phyloP scores from a whole-genome alignment of 352 stramenopile genomes.

The Aphanomyces stellatus region DNA sequence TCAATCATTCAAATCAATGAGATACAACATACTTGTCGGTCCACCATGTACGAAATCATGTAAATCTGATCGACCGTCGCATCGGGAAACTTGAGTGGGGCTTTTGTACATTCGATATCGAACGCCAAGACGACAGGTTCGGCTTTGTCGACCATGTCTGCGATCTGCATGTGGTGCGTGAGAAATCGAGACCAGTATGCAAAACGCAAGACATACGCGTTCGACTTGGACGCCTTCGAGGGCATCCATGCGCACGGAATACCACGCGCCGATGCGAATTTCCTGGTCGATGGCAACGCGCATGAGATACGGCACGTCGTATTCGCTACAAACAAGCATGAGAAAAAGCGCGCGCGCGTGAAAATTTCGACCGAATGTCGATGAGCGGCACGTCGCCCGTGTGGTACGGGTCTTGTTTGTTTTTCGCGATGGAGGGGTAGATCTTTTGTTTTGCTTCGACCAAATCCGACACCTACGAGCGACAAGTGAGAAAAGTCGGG shows the following conservation, averaged over 20 bases:
- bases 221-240: background rate
- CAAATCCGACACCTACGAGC: slow-evolving; percentile 36
- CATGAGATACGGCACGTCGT: slow-evolving; percentile 98
- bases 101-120: slow-evolving; percentile 99
- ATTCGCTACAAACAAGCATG: slow-evolving; percentile 53
- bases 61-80: slow-evolving; percentile 91
- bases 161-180: slow-evolving; percentile 6
- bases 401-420: slow-evolving; percentile 59
- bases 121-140: slow-evolving; percentile 96
- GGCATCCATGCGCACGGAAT: slow-evolving; percentile 83
- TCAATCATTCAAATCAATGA: background rate
- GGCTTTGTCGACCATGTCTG: slow-evolving; percentile 89
- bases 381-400: background rate
- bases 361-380: slow-evolving; percentile 9
- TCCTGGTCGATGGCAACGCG: slow-evolving; percentile 94
- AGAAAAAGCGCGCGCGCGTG: background rate
- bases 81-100: slow-evolving; percentile 98
- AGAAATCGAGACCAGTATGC: background rate
- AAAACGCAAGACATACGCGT: background rate
- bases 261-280: slow-evolving; percentile 96
- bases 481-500: background rate
- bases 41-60: slow-evolving; percentile 99
- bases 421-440: slow-evolving; percentile 47
- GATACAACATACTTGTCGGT: slow-evolving; percentile 38
- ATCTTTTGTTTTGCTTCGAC: slow-evolving; percentile 60